Percentiles rank a stretch among this genome's conserved stretches.
phyloP scores from a whole-genome alignment of 371 early-diverging fungal genomes.

The Apophysomyces sp. region DNA sequence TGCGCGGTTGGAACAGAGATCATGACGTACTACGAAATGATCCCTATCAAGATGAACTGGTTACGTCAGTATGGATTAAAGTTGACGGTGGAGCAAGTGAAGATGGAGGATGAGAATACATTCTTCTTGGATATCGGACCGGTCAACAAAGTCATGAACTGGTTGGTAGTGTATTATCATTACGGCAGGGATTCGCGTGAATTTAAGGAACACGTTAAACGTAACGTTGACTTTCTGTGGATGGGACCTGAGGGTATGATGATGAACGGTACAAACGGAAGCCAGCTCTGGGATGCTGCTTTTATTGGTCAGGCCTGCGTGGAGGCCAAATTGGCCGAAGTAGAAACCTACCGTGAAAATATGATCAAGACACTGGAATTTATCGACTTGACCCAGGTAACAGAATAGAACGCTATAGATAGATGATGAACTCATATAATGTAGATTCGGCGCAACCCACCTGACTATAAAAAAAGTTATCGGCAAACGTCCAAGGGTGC shows the following conservation, averaged over 20 bases:
- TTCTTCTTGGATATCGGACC: constrained; percentile 89
- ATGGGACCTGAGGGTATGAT: constrained; percentile 90
- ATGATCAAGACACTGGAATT: constrained; percentile 78
- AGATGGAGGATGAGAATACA: constrained; percentile 90
- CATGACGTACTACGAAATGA: constrained; percentile 66
- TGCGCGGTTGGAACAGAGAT: constrained; percentile 29
- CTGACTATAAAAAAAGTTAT: constrained; percentile 66
- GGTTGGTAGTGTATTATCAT: constrained; percentile 80
- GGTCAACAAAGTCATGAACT: constrained; percentile 92
- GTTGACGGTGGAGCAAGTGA: constrained; percentile 78
- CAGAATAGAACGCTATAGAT: not conserved
- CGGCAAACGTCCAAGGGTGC: constrained; percentile 89
- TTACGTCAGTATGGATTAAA: constrained; percentile 74
- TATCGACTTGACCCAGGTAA: constrained; percentile 81
- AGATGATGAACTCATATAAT: not conserved
- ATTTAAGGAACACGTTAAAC: constrained; percentile 75
- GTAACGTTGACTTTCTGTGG: constrained; percentile 87
- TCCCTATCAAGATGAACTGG: constrained; percentile 41
- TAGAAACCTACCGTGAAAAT: constrained; percentile 64
- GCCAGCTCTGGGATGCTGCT: constrained; percentile 96
- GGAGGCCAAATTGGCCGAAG: constrained; percentile 64
- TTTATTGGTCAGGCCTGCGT: constrained; percentile 80
- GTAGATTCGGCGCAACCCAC: constrained; percentile 74
- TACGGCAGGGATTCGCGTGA: constrained; percentile 84
- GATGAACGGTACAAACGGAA: constrained; percentile 97